Evolutionary conservation across 495 filamentous ascomycete genomes (phyloP), one percentile per base, ranked within the genome.

Genomic region (Penicillium roqueforti): DNA sequence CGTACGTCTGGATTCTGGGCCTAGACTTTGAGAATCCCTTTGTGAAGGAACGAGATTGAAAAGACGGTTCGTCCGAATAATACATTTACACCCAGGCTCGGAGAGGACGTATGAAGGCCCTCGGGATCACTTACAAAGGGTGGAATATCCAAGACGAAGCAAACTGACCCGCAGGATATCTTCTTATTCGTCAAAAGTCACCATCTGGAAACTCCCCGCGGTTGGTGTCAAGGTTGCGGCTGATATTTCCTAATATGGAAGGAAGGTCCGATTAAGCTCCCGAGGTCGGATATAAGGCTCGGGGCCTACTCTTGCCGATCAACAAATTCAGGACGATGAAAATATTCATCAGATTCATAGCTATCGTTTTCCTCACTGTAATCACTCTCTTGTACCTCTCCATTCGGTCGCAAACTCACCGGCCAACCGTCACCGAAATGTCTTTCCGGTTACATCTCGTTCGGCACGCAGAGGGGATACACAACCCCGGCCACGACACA

Each of bases 401-500:
- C 0, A 41, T 8, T 20, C 38, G 38, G 18, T 8, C n/a, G 23
- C 16, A 20, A 8, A 20, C 6, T 22, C 38, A 25, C 28, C n/a
- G 9, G 22, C 13, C 44, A 47, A 22, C 13, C 28, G 16, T 4
- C 10, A 9, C 16, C 28, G n/a, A 23, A 47, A 47, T 47, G 44
- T 13, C 29, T 23, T 55, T 48, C 42, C 52, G 52, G 3, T 47
- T 59, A 18, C 57, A 59, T 42, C 28, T 60, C 22, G n/a, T 60
- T 16, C 57, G 57, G 7, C 57, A 60, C 38, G 57, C 53, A 28
- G 57, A 60, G 32, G 57, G 47, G 7, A 60, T 38, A 3, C 57
- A 60, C 18, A 60, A 60, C 6, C 49, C 53, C 13, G 26, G 9
- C 8, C 53, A 60, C 31, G 49, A 60, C 19, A 60, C 29, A 13